Percentiles rank a stretch among this genome's conserved stretches.
phyloP scores from a whole-genome alignment of 2,329 filamentous ascomycete species.

The Trichophyton simii region DNA sequence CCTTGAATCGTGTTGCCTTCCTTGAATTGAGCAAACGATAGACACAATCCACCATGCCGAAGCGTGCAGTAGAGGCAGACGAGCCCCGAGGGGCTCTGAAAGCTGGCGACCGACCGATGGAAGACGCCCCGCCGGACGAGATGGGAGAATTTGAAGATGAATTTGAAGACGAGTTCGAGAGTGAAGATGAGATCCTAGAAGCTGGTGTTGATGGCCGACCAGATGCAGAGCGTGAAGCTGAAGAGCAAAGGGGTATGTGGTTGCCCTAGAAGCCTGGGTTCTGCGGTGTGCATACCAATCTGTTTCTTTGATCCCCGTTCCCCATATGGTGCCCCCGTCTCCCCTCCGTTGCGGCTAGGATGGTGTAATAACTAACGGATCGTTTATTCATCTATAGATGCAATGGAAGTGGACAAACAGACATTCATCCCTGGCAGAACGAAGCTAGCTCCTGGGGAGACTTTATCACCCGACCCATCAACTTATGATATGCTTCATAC shows the following conservation, averaged over 20 bases:
- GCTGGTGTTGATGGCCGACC: slow-evolving; percentile 87
- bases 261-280: slow-evolving; percentile 10
- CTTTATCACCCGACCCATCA: slow-evolving; percentile 78
- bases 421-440: slow-evolving; percentile 93
- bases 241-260: slow-evolving; percentile 58
- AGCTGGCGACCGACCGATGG: slow-evolving; percentile 47
- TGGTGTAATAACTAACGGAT: slow-evolving; percentile 10
- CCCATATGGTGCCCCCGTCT: no score
- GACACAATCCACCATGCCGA: slow-evolving; percentile 40
- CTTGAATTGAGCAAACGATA: not conserved
- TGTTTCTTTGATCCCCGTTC: not conserved
- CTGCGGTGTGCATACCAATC: slow-evolving; percentile 15
- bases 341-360: not conserved
- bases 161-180: slow-evolving; percentile 95
- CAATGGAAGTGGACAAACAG: slow-evolving; percentile 86
- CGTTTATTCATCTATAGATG: slow-evolving; percentile 38
- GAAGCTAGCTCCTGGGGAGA: slow-evolving; percentile 82
- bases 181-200: slow-evolving; percentile 82
- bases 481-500: slow-evolving; percentile 97
- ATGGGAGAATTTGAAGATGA: slow-evolving; percentile 58
- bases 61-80: slow-evolving; percentile 45
- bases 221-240: slow-evolving; percentile 81
- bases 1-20: not conserved
- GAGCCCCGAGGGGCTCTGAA: slow-evolving; percentile 44
- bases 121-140: slow-evolving; percentile 39